A percentile compares a stretch with the other conserved stretches of the same genome.
phyloP scores from a whole-genome alignment of 371 early-diverging fungal genomes.

The Dipsacomyces acuminosporus region DNA sequence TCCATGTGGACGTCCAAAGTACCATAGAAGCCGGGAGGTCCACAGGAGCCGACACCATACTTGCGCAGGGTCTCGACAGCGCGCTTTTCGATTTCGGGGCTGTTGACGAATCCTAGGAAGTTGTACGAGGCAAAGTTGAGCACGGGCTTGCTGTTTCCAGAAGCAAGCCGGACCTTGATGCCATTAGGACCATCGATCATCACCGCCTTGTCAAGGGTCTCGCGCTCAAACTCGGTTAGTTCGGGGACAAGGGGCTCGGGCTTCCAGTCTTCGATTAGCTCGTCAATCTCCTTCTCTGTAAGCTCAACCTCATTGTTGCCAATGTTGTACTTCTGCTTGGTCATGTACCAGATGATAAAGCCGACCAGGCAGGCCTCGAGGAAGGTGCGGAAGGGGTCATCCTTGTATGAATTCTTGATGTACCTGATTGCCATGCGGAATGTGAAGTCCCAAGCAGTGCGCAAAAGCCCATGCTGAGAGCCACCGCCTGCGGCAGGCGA shows the following conservation, averaged over 20 bases:
- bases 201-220: constrained; percentile 75
- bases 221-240: constrained; percentile 63
- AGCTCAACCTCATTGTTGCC: constrained; percentile 75
- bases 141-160: constrained; percentile 30
- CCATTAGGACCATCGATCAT: constrained; percentile 64
- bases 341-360: constrained; percentile 86
- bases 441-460: constrained; percentile 35
- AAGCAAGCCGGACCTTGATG: constrained; percentile 40
- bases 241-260: constrained; percentile 92
- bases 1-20: constrained; percentile 98
- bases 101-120: constrained; percentile 76
- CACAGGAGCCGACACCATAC: constrained; percentile 99
- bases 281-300: constrained; percentile 91
- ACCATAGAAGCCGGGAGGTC: constrained; percentile 99
- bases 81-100: constrained; percentile 68
- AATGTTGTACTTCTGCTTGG: constrained; percentile 79
- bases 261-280: constrained; percentile 92
- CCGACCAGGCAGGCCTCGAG: constrained; percentile 82
- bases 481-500: neutral
- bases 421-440: constrained; percentile 68
- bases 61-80: constrained; percentile 84
- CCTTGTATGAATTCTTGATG: constrained; percentile 87
- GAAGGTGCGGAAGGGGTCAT: constrained; percentile 90
- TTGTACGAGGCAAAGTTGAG: constrained; percentile 82
- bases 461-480: constrained; percentile 22